phyloP scores from a whole-genome alignment of 148 eudicot genomes.

The Rhododendron simsii region DNA sequence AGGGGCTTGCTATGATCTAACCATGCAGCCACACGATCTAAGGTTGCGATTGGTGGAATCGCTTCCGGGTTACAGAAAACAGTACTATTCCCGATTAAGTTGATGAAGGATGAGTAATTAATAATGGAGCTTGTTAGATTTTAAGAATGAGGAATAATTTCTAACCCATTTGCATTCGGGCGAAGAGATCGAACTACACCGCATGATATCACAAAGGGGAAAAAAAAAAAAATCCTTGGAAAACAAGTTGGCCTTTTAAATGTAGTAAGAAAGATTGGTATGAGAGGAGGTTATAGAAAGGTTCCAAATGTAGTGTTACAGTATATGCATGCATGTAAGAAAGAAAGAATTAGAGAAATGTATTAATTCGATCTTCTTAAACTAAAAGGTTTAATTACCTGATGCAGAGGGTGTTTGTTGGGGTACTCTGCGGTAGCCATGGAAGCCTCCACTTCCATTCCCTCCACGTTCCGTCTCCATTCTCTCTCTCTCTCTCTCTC shows the following conservation, averaged over 20 bases:
- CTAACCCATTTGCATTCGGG: conserved; percentile 14
- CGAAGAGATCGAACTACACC: background rate
- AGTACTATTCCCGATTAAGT: background rate
- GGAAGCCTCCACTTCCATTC: conserved; percentile 52
- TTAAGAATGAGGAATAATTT: background rate
- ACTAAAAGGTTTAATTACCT: conserved; percentile 19
- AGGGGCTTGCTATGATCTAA: background rate
- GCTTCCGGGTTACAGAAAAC: background rate
- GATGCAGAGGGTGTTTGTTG: conserved; percentile 15
- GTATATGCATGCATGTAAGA: background rate
- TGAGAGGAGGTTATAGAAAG: background rate
- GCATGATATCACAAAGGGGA: background rate
- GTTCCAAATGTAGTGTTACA: background rate
- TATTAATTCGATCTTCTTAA: background rate
- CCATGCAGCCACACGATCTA: background rate
- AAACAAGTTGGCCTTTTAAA: no score
- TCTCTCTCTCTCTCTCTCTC: conserved; percentile 12
- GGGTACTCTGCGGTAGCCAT: conserved; percentile 44
- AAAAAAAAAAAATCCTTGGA: no score
- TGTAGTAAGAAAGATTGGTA: background rate
- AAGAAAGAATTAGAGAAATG: background rate
- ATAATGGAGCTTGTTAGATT: background rate
- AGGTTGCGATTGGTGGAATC: background rate
- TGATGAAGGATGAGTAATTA: background rate
- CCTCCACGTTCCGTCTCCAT: conserved; percentile 28